These are phyloP conservation scores for Myxozyma lipomycoides DNA, from an alignment of 805 yeast genomes.

Conservation along the genomic window DNA sequence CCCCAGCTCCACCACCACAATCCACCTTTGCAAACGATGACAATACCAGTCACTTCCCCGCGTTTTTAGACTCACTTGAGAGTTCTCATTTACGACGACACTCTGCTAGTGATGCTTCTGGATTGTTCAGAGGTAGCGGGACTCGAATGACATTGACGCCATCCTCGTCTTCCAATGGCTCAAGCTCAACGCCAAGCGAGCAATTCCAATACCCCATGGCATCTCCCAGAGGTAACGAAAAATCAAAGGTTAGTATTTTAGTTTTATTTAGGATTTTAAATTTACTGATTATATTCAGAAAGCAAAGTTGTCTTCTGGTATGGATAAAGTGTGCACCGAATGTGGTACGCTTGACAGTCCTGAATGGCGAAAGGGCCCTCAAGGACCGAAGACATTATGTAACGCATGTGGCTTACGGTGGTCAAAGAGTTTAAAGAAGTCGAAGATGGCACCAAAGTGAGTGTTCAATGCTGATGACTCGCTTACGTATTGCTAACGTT, in stretches of 20 bases:
- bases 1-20: not conserved
- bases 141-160: slow-evolving; percentile 2
- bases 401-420: slow-evolving; percentile 84
- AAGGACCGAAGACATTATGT: slow-evolving; percentile 75
- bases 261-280: not conserved
- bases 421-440: slow-evolving; percentile 38
- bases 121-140: not conserved
- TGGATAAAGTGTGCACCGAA: slow-evolving; percentile 49
- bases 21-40: not conserved
- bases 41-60: not conserved
- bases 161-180: not conserved
- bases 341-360: slow-evolving; percentile 77
- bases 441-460: not conserved
- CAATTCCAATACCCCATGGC: not conserved
- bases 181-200: not conserved
- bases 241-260: slow-evolving; percentile 5
- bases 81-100: slow-evolving; percentile 1
- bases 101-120: slow-evolving; percentile 2
- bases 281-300: slow-evolving; percentile 8
- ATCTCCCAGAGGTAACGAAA: not conserved
- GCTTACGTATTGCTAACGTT: not conserved
- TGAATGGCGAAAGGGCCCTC: slow-evolving; percentile 91
- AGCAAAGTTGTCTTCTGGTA: slow-evolving; percentile 13
- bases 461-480: not conserved
- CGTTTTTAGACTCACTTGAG: not conserved